Percentiles rank a stretch among this genome's conserved stretches.
Evolutionary conservation across 1,284 basidiomycete genomes (phyloP).

Genomic region (Xanthoconium separans): DNA sequence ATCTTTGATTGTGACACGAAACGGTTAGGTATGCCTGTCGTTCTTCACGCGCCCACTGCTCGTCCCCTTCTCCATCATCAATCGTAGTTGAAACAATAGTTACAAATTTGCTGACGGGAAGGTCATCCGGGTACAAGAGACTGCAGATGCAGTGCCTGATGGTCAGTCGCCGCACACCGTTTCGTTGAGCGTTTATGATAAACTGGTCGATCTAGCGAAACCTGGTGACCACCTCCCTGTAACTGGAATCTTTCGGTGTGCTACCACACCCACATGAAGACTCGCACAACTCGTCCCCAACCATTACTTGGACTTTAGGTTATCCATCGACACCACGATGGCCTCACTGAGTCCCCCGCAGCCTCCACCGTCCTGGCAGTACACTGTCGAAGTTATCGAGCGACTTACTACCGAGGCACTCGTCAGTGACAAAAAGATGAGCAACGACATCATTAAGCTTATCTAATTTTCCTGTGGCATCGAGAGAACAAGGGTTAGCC

Average conservation of each 20-base stretch:
- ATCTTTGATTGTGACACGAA: neutral
- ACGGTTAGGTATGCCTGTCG: slow-evolving; percentile 59
- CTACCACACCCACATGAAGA: slow-evolving; percentile 11
- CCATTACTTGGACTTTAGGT: slow-evolving; percentile 8
- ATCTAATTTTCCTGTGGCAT: too few relatives aligned
- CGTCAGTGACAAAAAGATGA: slow-evolving; percentile 49
- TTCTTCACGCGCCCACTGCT: slow-evolving; percentile 79
- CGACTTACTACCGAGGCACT: slow-evolving; percentile 61
- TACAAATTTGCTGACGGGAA: too few relatives aligned
- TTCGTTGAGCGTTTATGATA: slow-evolving; percentile 94
- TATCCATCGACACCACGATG: slow-evolving; percentile 20
- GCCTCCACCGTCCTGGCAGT: slow-evolving; percentile 65
- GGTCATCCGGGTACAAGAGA: too few relatives aligned
- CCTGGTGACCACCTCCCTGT: slow-evolving; percentile 94
- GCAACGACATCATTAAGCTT: slow-evolving; percentile 65
- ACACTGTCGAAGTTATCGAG: slow-evolving; percentile 61
- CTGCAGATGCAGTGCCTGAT: slow-evolving; percentile 96
- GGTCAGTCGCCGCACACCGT: slow-evolving; percentile 98
- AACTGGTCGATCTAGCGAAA: slow-evolving; percentile 93
- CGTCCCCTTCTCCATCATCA: slow-evolving; percentile 59
- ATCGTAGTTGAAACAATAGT: slow-evolving; percentile 15
- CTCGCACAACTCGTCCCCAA: slow-evolving; percentile 4
- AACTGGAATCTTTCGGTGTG: slow-evolving; percentile 93
- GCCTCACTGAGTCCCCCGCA: slow-evolving; percentile 61
- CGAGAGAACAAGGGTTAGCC: too few relatives aligned